Evolutionary conservation across 2,329 filamentous ascomycete species (phyloP).

Genomic region (Claviceps pazoutovae): DNA sequence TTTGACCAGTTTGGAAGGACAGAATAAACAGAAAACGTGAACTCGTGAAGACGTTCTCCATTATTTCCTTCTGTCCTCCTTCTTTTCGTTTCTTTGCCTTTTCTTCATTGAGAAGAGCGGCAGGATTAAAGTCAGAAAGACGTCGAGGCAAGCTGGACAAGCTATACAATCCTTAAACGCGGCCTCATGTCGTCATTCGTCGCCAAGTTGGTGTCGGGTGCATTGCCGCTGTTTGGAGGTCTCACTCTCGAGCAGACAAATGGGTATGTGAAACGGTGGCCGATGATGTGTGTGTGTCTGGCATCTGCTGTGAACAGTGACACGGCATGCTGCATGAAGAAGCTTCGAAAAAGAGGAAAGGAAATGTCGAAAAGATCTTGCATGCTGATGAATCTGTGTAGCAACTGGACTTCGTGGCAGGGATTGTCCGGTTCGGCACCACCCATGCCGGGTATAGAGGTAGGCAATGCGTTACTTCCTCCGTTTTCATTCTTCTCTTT

Average conservation of each 20-base stretch:
- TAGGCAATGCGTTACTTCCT: not conserved
- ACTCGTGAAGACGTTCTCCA: too few species aligned
- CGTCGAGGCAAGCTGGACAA: too few species aligned
- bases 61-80: too few species aligned
- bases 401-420: not conserved
- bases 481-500: not conserved
- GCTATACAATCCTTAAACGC: not conserved
- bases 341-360: not conserved
- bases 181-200: not conserved
- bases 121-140: too few species aligned
- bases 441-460: not conserved
- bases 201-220: not conserved
- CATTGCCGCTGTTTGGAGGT: conserved; percentile 1
- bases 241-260: not conserved
- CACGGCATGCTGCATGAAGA: not conserved
- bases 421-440: not conserved
- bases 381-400: not conserved
- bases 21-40: too few species aligned
- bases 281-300: not conserved
- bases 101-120: too few species aligned
- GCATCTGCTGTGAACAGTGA: not conserved
- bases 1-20: too few species aligned
- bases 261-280: not conserved
- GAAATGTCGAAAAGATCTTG: too few species aligned
- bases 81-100: too few species aligned